phyloP scores from a whole-genome alignment of 75 land plant species.

The Ceratopteris richardii region DNA sequence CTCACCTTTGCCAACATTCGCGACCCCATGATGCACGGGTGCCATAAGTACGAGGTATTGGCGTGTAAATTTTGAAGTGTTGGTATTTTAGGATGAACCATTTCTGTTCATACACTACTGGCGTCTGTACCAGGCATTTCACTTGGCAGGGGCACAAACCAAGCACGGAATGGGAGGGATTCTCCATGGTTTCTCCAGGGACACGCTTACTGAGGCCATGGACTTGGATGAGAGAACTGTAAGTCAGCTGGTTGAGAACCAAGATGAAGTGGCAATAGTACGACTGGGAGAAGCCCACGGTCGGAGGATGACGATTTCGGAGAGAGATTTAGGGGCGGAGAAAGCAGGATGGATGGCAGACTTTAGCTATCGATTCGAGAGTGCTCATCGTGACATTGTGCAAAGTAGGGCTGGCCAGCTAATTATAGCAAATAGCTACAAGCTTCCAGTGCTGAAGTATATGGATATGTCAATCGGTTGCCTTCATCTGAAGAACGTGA shows the following conservation, averaged over 20 bases:
- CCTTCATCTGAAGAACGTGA: not conserved
- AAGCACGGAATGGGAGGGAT: not conserved
- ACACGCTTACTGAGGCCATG: not conserved
- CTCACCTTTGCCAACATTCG: too few species aligned
- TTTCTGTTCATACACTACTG: too few species aligned
- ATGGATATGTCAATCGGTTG: not conserved
- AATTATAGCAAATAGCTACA: not conserved
- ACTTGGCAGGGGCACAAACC: not conserved
- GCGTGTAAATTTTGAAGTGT: too few species aligned
- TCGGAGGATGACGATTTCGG: not conserved
- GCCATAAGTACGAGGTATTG: too few species aligned
- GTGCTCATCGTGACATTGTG: not conserved
- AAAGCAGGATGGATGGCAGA: not conserved
- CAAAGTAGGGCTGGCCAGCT: not conserved
- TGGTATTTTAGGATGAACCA: too few species aligned
- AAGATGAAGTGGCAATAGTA: not conserved
- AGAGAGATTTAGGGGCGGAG: not conserved
- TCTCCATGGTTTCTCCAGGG: slow-evolving; percentile 3
- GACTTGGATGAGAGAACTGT: not conserved
- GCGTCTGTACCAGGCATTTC: slow-evolving; percentile 3
- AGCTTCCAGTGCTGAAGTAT: not conserved
- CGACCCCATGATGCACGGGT: too few species aligned
- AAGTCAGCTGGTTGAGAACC: not conserved
- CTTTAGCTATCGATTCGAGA: not conserved
- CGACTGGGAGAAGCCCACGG: not conserved